These are phyloP conservation scores for Orbilia javanica DNA, from an alignment of 2,329 filamentous ascomycete genomes.

Conservation along the genomic window DNA sequence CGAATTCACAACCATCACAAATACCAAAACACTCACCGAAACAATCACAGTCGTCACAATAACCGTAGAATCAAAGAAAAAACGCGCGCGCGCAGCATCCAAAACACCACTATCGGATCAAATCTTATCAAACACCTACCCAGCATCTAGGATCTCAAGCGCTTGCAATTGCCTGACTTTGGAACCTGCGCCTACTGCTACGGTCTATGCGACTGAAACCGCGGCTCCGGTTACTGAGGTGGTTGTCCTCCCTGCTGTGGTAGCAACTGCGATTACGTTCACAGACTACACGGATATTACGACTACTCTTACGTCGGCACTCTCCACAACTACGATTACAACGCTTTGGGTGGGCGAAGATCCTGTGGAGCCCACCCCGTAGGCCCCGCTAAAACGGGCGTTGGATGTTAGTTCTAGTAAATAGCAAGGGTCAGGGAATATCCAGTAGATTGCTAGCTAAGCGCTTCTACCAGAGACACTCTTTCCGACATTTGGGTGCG, in stretches of 20 bases:
- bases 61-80: neutral
- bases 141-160: slow-evolving; percentile 25
- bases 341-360: neutral
- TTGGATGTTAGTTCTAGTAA: too few species aligned
- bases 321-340: neutral
- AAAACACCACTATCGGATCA: slow-evolving; percentile 16
- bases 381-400: too few species aligned
- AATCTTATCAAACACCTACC: slow-evolving; percentile 16
- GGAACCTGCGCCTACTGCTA: neutral
- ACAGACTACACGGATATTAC: neutral
- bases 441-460: too few species aligned
- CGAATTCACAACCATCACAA: neutral
- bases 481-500: too few species aligned
- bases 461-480: too few species aligned
- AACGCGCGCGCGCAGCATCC: neutral
- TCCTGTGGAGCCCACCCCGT: too few species aligned
- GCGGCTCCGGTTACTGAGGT: neutral
- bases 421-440: too few species aligned
- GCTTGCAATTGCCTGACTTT: slow-evolving; percentile 29
- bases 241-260: neutral
- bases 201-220: slow-evolving; percentile 7
- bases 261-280: slow-evolving; percentile 9
- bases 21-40: neutral
- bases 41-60: neutral
- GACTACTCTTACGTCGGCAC: neutral